Evolutionary conservation across 163 green algal species (phyloP), one percentile per base, ranked within the genome.

Genomic region (Scenedesmus sp.): DNA sequence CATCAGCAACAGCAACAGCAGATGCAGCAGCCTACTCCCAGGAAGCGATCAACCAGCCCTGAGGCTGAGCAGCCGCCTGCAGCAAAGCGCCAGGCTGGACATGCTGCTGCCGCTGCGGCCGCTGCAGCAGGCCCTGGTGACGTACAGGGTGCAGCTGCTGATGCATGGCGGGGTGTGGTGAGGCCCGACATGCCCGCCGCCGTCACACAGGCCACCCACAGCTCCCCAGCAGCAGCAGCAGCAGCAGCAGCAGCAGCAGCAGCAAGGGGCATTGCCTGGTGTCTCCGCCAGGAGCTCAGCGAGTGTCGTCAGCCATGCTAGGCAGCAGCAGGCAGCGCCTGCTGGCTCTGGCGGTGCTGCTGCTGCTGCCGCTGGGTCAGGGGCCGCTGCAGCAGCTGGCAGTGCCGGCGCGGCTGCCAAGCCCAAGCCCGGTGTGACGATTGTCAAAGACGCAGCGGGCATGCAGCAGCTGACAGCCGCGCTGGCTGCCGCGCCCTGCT

Each of bases 391-490:
- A 49, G 46, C 61, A 70, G 56, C 42, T 35, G 46, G 46, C 49
- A 86, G 46, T 13, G 42, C 13, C 33, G 81, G 46, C 12, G 30
- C 24, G 49, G 61, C 61, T 76, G 30, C 30, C 30, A 76, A 40
- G 0, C 61, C 61, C 61, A 76, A 37, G 46, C 76, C 88, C 7
- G 89, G 92, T 68, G 87, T 91, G 68, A 88, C 83, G 2, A 49
- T 92, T 3, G 85, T 94, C 4, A 81, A 79, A 46, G 80, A 79
- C 13, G 72, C 61, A 1, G 82, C 82, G 3, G 92, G 85, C 44
- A 89, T 94, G 46, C 35, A 87, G 30, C 44, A 43, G 22, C 85
- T 88, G 26, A 73, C 53, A 51, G 44, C 51, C 0, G 42, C 78
- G 30, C 81, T 94, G 15, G 2, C 33, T 15, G 49, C 35, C 5